Base-by-base conservation (phyloP, 1,284 basidiomycete species). In the Ceratobasidium sp. region DNA sequence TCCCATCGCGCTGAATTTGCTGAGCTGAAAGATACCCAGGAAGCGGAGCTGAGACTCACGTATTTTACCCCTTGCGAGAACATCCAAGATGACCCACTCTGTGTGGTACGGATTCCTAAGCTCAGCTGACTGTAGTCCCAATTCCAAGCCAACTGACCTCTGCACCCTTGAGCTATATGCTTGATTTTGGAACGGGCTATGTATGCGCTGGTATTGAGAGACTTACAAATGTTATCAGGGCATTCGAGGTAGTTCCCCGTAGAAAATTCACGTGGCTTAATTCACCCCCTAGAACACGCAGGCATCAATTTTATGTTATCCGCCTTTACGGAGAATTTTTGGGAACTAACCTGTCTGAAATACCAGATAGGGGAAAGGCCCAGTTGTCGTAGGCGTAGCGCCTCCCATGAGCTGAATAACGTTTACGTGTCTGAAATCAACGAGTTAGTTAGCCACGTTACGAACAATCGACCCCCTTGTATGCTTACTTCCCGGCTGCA, bases 381-480 rank as follows among this genome's bases (percentile, higher is more conserved):
- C 22, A 4, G 24, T 37, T 4, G 61, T 63, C 22, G 61, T 27
- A 2, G 16, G 41, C 3, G 27, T 63, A n/a, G 61, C n/a, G 16
- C 61, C 61, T 16, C 61, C 61, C 3, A 63, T 22, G 2, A 63
- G 61, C 22, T 48, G 31, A 29, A 63, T 19, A 31, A 63, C 41
- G 16, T 63, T 63, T 63, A 5, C 39, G 31, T 63, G 61, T 48
- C 61, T 63, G 39, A 27, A 31, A 31, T 16, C 49, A 27, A 61
- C 22, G 22, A 54, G 7, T 19, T 1, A n/a, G 19, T 27, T 16
- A 48, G 31, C 1, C 19, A 9, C 8, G 41, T 9, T 24, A 24
- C 13, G 13, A 39, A 24, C 11, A 29, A 14, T 3, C 14, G 8
- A 43, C 1, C 31, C 13, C 2, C 13, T 19, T 29, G 2, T 16